Evolutionary conservation across 306 rosid genomes (phyloP).

Genomic region (Casuarina equisetifolia): DNA sequence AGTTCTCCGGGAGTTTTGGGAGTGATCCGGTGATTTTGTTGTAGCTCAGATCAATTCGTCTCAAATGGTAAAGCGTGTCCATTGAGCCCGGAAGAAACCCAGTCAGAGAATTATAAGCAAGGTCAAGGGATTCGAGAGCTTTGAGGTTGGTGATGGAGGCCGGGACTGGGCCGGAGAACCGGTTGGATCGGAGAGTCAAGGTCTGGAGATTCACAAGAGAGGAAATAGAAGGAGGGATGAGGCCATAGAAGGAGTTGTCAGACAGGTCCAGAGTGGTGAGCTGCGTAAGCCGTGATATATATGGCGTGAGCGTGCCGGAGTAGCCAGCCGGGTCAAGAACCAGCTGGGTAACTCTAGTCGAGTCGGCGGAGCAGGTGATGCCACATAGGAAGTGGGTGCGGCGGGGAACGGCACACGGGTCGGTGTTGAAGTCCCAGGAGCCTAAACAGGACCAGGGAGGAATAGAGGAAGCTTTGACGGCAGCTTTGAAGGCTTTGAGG

Average conservation of each 20-base stretch:
- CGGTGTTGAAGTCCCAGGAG: conserved; percentile 85
- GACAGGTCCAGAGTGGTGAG: conserved; percentile 68
- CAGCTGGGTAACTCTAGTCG: conserved; percentile 66
- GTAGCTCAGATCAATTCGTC: conserved; percentile 75
- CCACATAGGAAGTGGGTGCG: conserved; percentile 78
- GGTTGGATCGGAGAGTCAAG: conserved; percentile 71
- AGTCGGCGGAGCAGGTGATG: conserved; percentile 62
- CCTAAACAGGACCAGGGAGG: conserved; percentile 68
- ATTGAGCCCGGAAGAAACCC: conserved; percentile 56
- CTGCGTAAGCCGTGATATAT: conserved; percentile 53
- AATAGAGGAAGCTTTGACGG: conserved; percentile 69
- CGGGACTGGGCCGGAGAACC: conserved; percentile 59
- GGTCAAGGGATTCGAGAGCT: conserved; percentile 57
- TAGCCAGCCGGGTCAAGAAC: conserved; percentile 87
- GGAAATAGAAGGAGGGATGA: conserved; percentile 64
- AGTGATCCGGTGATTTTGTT: conserved; percentile 58
- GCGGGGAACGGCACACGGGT: conserved; percentile 76
- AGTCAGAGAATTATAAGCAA: conserved; percentile 54
- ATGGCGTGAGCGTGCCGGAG: conserved; percentile 71
- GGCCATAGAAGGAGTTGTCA: conserved; percentile 65
- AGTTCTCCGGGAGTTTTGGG: conserved; percentile 60
- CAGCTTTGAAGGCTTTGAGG: conserved; percentile 75
- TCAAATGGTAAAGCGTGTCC: conserved; percentile 38
- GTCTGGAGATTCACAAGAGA: conserved; percentile 59
- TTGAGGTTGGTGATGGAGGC: conserved; percentile 48